These are phyloP conservation scores for Westerdykella ornata DNA, from an alignment of 2,329 filamentous ascomycete genomes.

Conservation along the genomic window DNA sequence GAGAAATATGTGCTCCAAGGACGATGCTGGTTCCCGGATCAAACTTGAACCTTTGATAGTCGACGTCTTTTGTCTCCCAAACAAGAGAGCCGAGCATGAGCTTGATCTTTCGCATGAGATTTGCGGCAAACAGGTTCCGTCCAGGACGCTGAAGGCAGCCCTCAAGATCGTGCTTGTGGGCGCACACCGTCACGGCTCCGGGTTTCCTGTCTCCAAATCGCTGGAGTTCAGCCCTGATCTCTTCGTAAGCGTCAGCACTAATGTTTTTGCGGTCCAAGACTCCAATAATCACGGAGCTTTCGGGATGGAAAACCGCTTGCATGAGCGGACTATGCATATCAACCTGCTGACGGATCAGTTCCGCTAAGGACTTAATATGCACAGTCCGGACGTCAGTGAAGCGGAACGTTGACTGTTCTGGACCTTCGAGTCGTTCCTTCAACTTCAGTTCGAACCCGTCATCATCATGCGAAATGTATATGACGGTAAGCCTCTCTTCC, in stretches of 20 bases:
- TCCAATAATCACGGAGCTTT: too few relatives aligned
- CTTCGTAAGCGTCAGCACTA: neutral
- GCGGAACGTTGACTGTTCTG: too few relatives aligned
- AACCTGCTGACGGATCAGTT: too few relatives aligned
- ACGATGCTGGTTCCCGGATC: neutral
- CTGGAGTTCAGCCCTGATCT: conserved; percentile 1
- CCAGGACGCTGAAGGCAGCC: neutral
- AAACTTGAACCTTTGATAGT: too few relatives aligned
- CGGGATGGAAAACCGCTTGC: too few relatives aligned
- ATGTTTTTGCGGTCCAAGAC: neutral
- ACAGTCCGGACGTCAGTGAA: too few relatives aligned
- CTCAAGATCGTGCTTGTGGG: neutral
- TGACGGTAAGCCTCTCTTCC: too few relatives aligned
- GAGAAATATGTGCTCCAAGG: conserved; percentile 5
- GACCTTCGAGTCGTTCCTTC: too few relatives aligned
- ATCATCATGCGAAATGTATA: too few relatives aligned
- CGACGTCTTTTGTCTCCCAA: neutral
- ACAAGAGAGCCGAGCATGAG: conserved; percentile 1
- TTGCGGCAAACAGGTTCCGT: neutral
- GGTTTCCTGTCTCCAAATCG: conserved; percentile 1
- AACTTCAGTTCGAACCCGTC: too few relatives aligned
- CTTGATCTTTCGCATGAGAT: conserved; percentile 2
- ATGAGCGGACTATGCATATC: too few relatives aligned
- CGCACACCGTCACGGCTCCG: conserved; percentile 2
- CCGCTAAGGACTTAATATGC: too few relatives aligned